Percentiles rank a stretch among this genome's conserved stretches.
Evolutionary conservation across 805 yeast genomes (phyloP).

Genomic region (Ogataea ramenticola): DNA sequence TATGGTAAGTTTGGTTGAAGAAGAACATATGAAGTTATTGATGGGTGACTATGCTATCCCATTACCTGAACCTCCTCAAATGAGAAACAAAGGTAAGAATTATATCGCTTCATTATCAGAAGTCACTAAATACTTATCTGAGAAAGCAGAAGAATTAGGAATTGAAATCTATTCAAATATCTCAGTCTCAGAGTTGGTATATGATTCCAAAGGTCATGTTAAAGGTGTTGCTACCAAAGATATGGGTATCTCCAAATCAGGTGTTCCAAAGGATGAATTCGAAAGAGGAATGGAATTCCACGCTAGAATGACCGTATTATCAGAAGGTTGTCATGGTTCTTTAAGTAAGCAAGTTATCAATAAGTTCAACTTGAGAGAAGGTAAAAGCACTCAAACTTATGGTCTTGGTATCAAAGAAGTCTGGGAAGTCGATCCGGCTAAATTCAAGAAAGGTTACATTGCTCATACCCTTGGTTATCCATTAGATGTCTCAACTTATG

Average conservation of each 20-base stretch:
- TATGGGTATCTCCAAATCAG: conserved; percentile 73
- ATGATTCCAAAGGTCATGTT: conserved; percentile 52
- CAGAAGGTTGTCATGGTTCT: conserved; percentile 99
- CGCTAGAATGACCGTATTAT: conserved; percentile 80
- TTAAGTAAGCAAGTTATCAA: conserved; percentile 69
- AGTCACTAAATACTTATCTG: conserved; percentile 76
- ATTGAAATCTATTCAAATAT: conserved; percentile 92
- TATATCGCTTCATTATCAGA: conserved; percentile 79
- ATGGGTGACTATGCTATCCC: conserved; percentile 53
- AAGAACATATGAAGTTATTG: conserved; percentile 67
- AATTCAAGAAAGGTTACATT: conserved; percentile 73
- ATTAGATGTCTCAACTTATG: conserved; percentile 63
- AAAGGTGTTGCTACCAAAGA: conserved; percentile 93
- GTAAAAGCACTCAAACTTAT: conserved; percentile 74
- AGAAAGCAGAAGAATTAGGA: conserved; percentile 86
- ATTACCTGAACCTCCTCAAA: conserved; percentile 90
- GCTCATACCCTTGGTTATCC: conserved; percentile 92
- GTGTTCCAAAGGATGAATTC: conserved; percentile 73
- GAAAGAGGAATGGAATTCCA: conserved; percentile 97
- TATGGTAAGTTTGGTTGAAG: conserved; percentile 63
- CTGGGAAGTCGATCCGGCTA: conserved; percentile 87
- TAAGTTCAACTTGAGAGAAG: conserved; percentile 60
- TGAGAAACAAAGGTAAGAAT: conserved; percentile 74
- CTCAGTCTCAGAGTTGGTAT: conserved; percentile 73
- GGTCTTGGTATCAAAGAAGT: conserved; percentile 96